Base-by-base conservation (phyloP, 495 filamentous ascomycete genomes). In the Aspergillus ostianus region DNA sequence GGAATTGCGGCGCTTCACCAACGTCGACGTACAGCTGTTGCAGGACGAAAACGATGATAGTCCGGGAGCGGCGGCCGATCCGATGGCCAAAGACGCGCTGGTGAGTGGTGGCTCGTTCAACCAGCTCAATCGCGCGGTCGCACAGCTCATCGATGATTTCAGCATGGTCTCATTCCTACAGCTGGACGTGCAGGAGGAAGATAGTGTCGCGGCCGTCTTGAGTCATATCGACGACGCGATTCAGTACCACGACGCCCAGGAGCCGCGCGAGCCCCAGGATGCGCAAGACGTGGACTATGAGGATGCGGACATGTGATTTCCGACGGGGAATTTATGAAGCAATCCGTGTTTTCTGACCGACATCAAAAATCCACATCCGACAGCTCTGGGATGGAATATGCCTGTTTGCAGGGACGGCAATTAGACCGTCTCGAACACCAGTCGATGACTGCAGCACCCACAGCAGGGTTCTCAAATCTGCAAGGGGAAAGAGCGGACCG, bases 181-280 rank as follows among this genome's bases (percentile, higher is more conserved):
- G 77, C 76, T 98, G 36, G 90, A 98, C 68, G 90, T 85, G 51
- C 90, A 93, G 64, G 87, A 97, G 63, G 94, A 97, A 73, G 94
- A 98, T 63, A 97, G 93, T 69, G 90, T 98, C 9, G 86, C 84
- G 4, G 86, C 87, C 8, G 86, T 98, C n/a, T 71, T 98, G 61
- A 97, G 93, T 78, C 93, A 97, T 67, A 96, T 98, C 64, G 94
- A 98, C 61, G 93, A 98, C 78, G 88, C 89, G 6, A 93, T 97
- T 61, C 95, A 97, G 63, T 98, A 85, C 73, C 92, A 96, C 67
- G 94, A 98, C 65, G 92, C 94, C 13, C 94, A 98, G 69, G 94
- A 98, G 69, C 94, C 94, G 0, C 85, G 82, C 67, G 95, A 97
- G 70, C 84, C 93, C 20, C 83, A 84, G 19, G 93, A 97, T 56